These are phyloP conservation scores for Geotrichum carabidarum DNA, from an alignment of 1,139 yeast species.

Conservation along the genomic window DNA sequence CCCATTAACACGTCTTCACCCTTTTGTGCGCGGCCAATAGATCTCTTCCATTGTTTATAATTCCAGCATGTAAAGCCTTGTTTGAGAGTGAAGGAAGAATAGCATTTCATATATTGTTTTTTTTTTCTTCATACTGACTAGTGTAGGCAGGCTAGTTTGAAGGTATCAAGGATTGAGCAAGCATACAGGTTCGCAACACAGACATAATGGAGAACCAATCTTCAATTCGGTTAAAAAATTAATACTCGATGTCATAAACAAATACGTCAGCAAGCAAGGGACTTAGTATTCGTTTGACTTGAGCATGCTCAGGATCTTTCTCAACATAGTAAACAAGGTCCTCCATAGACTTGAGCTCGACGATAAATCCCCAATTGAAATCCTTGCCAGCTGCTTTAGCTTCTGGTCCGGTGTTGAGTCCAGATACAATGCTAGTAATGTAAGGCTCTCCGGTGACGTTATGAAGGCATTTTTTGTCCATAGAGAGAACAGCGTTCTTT, in stretches of 20 bases:
- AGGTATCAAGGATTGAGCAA: no score
- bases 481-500: background rate
- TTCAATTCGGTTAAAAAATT: background rate
- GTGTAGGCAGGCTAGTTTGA: no score
- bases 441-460: background rate
- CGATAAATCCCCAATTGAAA: slow-evolving; percentile 10
- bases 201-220: no score
- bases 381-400: background rate
- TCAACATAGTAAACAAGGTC: slow-evolving; percentile 7
- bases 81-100: no score
- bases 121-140: no score
- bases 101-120: no score
- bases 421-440: background rate
- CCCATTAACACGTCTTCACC: background rate
- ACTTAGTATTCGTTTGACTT: background rate
- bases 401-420: slow-evolving; percentile 4
- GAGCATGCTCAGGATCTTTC: slow-evolving; percentile 8
- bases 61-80: no score
- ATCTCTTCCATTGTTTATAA: no score
- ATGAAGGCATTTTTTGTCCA: background rate
- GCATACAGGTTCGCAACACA: no score
- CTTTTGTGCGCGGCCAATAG: background rate
- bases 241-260: slow-evolving; percentile 12
- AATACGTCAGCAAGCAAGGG: slow-evolving; percentile 3
- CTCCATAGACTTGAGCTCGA: slow-evolving; percentile 4